phyloP scores from a whole-genome alignment of 306 rosid genomes.

The Delonix regia region DNA sequence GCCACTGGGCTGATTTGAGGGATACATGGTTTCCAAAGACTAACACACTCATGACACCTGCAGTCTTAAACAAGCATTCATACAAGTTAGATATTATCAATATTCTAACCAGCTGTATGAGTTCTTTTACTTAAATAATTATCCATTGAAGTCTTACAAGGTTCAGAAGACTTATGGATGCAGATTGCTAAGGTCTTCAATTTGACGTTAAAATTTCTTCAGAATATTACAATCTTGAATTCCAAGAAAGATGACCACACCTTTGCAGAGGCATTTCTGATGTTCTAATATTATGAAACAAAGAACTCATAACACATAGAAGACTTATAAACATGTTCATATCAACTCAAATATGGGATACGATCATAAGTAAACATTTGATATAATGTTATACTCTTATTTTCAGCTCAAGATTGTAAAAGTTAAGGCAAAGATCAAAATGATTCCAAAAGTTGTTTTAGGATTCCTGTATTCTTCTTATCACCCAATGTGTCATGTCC shows the following conservation, averaged over 20 bases:
- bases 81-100: background rate
- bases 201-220: background rate
- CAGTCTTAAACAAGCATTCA: background rate
- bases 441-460: background rate
- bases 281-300: too few relatives aligned
- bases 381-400: too few relatives aligned
- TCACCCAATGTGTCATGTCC: slow-evolving; percentile 6
- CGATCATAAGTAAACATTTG: background rate
- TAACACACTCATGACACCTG: background rate
- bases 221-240: background rate
- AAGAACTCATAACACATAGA: background rate
- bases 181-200: background rate
- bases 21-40: background rate
- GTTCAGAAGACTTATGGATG: background rate
- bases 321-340: background rate
- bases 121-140: background rate
- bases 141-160: background rate
- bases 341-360: background rate
- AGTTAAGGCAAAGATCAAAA: background rate
- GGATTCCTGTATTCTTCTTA: background rate
- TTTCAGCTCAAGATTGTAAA: background rate
- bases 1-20: background rate
- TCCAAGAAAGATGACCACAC: background rate
- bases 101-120: background rate
- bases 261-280: background rate